Evolutionary conservation across 164 flowering plant genomes (phyloP).

Genomic region (Saururus chinensis): DNA sequence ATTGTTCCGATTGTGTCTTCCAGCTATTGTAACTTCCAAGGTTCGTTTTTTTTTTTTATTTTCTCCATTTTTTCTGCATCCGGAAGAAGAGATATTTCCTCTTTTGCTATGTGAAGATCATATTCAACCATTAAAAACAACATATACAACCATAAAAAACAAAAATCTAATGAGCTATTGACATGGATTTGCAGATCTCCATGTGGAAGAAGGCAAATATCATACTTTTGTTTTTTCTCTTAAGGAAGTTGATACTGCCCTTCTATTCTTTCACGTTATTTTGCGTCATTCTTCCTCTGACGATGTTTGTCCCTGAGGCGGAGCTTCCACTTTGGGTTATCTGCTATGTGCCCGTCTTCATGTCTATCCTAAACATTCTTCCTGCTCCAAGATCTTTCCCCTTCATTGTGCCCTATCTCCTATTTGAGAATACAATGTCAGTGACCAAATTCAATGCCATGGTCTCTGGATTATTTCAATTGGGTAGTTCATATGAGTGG

Average conservation of each 20-base stretch:
- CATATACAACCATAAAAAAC: too few species aligned
- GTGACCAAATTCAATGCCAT: conserved; percentile 97
- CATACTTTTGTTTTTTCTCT: conserved; percentile 83
- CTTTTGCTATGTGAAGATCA: too few species aligned
- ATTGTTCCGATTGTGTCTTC: conserved; percentile 83
- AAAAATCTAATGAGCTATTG: neutral
- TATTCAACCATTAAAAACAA: too few species aligned
- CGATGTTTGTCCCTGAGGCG: conserved; percentile 96
- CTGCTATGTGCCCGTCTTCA: conserved; percentile 83
- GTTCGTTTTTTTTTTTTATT: conserved; percentile 17
- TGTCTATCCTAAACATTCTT: conserved; percentile 90
- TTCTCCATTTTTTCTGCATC: neutral
- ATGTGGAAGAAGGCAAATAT: conserved; percentile 78
- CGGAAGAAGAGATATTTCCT: too few species aligned
- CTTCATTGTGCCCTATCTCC: conserved; percentile 92
- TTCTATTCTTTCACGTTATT: conserved; percentile 95
- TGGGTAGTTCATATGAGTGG: conserved; percentile 92
- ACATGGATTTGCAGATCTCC: conserved; percentile 61
- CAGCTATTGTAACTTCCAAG: conserved; percentile 61
- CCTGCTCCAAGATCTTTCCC: conserved; percentile 94
- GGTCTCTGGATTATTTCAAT: conserved; percentile 92
- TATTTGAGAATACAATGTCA: conserved; percentile 97
- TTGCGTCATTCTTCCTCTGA: conserved; percentile 91
- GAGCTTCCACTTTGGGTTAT: conserved; percentile 92
- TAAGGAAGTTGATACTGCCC: conserved; percentile 81